Conservation (phyloP, 352 stramenopile genomes). For the Globisporangium irregulare region DNA sequence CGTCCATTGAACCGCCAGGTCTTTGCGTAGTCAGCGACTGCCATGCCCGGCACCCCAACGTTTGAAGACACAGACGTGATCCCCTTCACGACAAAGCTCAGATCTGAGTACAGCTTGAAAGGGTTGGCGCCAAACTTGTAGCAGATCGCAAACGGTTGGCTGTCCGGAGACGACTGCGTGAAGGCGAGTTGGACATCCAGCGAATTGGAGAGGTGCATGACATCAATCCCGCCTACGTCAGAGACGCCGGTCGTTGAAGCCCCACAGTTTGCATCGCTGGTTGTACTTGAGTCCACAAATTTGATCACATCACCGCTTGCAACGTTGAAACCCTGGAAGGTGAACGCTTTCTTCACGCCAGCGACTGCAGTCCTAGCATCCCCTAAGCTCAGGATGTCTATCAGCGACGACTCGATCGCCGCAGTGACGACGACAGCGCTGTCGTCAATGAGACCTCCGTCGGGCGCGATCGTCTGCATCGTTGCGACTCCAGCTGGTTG, state of each 20-base stretch:
- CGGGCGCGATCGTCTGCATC: slow-evolving; percentile 28
- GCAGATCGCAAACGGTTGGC: slow-evolving; percentile 45
- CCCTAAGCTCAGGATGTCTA: slow-evolving; percentile 33
- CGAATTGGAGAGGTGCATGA: slow-evolving; percentile 23
- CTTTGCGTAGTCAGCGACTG: slow-evolving; percentile 51
- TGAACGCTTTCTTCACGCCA: slow-evolving; percentile 44
- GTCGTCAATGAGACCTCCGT: slow-evolving; percentile 48
- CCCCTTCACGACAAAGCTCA: slow-evolving; percentile 56
- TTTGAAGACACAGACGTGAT: slow-evolving; percentile 29
- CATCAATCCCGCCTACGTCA: slow-evolving; percentile 37
- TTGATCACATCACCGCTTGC: slow-evolving; percentile 48
- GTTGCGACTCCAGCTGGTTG: slow-evolving; percentile 25
- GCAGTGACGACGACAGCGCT: slow-evolving; percentile 29
- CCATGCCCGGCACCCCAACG: slow-evolving; percentile 34
- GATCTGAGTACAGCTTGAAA: slow-evolving; percentile 52
- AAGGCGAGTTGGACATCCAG: slow-evolving; percentile 37
- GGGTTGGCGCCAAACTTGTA: slow-evolving; percentile 74
- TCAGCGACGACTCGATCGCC: slow-evolving; percentile 36
- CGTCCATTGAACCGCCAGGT: slow-evolving; percentile 46
- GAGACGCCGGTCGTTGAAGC: slow-evolving; percentile 33
- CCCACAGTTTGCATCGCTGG: slow-evolving; percentile 54
- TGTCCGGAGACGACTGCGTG: slow-evolving; percentile 36
- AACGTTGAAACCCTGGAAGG: slow-evolving; percentile 42
- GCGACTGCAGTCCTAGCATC: slow-evolving; percentile 51
- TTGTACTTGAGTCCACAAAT: slow-evolving; percentile 58